phyloP scores from a whole-genome alignment of 2,329 filamentous ascomycete species.

The Samsoniella hepiali region DNA sequence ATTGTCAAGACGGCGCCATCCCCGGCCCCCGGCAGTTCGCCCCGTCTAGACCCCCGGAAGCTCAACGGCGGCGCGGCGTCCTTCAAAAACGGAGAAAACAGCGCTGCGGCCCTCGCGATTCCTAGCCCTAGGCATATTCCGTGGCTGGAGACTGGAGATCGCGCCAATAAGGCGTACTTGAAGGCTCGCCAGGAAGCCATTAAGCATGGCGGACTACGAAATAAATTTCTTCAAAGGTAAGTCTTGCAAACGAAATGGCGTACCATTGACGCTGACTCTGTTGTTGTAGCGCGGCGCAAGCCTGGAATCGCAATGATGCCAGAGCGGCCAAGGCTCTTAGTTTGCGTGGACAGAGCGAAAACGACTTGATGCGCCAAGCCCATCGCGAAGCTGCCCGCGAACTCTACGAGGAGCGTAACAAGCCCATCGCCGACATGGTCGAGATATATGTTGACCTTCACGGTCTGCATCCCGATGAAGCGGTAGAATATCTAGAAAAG shows the following conservation, averaged over 20 bases:
- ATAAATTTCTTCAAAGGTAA: constrained; percentile 94
- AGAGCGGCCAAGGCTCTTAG: constrained; percentile 93
- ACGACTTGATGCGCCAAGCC: constrained; percentile 94
- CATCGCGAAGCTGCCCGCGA: constrained; percentile 90
- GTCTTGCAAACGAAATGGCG: constrained; percentile 23
- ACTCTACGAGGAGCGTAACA: constrained; percentile 88
- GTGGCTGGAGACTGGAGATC: constrained; percentile 91
- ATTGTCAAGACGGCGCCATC: constrained; percentile 94
- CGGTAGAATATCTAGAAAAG: constrained; percentile 87
- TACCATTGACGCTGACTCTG: not conserved
- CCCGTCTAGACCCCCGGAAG: constrained; percentile 59
- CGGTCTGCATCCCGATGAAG: constrained; percentile 97
- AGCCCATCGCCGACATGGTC: constrained; percentile 49
- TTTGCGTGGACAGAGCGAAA: constrained; percentile 91
- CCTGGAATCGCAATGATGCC: constrained; percentile 97
- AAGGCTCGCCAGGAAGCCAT: constrained; percentile 95
- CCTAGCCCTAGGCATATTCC: constrained; percentile 87
- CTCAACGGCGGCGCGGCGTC: constrained; percentile 63
- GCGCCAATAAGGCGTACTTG: constrained; percentile 88
- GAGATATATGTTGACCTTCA: constrained; percentile 96
- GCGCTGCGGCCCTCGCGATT: constrained; percentile 77
- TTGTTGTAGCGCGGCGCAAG: constrained; percentile 73
- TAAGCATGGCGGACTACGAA: constrained; percentile 91
- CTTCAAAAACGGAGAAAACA: constrained; percentile 70
- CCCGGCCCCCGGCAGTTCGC: constrained; percentile 58